A percentile compares a stretch with the other conserved stretches of the same genome.
phyloP scores from a whole-genome alignment of 176 grass and related monocot species.

The Phoenix roebelenii region DNA sequence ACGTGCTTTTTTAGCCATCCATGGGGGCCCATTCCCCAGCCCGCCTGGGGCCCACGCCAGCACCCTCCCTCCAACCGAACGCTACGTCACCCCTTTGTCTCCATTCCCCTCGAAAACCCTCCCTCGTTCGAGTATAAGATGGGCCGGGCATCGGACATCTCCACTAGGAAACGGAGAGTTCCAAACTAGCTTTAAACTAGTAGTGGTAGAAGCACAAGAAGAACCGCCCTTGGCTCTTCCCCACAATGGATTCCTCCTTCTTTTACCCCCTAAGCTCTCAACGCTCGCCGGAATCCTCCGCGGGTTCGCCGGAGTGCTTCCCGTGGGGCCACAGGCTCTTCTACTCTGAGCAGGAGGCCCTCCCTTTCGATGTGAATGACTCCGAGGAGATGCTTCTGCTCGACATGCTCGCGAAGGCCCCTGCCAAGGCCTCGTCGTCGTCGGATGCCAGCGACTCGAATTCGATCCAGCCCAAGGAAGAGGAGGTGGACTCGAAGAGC shows the following conservation, averaged over 20 bases:
- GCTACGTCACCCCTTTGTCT: too few relatives aligned
- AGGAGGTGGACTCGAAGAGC: constrained; percentile 6
- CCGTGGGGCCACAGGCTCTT: background rate
- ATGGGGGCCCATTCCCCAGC: too few relatives aligned
- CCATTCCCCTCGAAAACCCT: background rate
- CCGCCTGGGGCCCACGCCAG: background rate
- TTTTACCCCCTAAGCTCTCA: background rate
- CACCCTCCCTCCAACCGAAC: background rate
- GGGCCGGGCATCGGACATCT: background rate
- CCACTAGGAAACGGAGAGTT: too few relatives aligned
- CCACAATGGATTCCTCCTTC: constrained; percentile 10
- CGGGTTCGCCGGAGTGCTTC: constrained; percentile 21
- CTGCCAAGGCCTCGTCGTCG: background rate
- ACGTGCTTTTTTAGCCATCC: background rate
- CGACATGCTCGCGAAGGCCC: constrained; percentile 10
- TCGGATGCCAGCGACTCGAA: background rate
- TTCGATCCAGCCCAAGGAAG: background rate
- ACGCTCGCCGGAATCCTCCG: constrained; percentile 32
- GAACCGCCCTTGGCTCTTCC: background rate
- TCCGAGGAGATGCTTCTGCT: constrained; percentile 34
- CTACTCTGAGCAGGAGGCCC: background rate
- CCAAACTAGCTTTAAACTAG: too few relatives aligned
- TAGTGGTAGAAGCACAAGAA: background rate
- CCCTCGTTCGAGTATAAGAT: constrained; percentile 4
- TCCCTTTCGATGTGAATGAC: constrained; percentile 28